Conservation (phyloP, 371 early-diverging fungal genomes). For the Zychaea mexicana region DNA sequence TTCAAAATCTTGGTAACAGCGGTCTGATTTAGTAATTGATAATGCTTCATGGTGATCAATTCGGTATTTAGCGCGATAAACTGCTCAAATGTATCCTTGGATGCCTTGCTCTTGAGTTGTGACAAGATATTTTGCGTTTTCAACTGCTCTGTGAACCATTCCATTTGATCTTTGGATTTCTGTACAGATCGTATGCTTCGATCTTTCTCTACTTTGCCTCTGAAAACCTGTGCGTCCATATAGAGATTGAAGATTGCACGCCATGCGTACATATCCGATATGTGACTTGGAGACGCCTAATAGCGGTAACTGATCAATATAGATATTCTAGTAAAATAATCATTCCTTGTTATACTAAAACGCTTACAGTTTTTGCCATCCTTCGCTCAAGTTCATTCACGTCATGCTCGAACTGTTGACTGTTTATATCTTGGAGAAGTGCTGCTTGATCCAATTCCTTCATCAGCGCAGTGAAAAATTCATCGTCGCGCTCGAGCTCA, state of each 20-base stretch:
- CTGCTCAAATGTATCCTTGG: slow-evolving; percentile 53
- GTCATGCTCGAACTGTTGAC: slow-evolving; percentile 44
- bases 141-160: slow-evolving; percentile 61
- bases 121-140: slow-evolving; percentile 35
- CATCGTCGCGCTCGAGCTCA: slow-evolving; percentile 60
- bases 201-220: slow-evolving; percentile 50
- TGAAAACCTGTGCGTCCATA: slow-evolving; percentile 71
- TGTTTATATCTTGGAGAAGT: slow-evolving; percentile 36
- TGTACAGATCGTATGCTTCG: slow-evolving; percentile 51
- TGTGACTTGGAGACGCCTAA: slow-evolving; percentile 56
- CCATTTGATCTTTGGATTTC: slow-evolving; percentile 57
- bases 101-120: slow-evolving; percentile 39
- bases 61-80: slow-evolving; percentile 71
- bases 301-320: too few relatives aligned
- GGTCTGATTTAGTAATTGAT: slow-evolving; percentile 74
- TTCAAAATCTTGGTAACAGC: slow-evolving; percentile 83
- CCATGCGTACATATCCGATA: slow-evolving; percentile 74
- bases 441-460: slow-evolving; percentile 50
- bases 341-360: neutral
- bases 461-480: slow-evolving; percentile 59
- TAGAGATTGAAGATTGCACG: slow-evolving; percentile 72
- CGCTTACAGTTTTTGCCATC: slow-evolving; percentile 48
- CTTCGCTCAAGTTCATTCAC: slow-evolving; percentile 47
- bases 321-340: too few relatives aligned
- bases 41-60: slow-evolving; percentile 68